Evolutionary conservation across 2,329 filamentous ascomycete species (phyloP).

Genomic region (Fusarium tuaranense): DNA sequence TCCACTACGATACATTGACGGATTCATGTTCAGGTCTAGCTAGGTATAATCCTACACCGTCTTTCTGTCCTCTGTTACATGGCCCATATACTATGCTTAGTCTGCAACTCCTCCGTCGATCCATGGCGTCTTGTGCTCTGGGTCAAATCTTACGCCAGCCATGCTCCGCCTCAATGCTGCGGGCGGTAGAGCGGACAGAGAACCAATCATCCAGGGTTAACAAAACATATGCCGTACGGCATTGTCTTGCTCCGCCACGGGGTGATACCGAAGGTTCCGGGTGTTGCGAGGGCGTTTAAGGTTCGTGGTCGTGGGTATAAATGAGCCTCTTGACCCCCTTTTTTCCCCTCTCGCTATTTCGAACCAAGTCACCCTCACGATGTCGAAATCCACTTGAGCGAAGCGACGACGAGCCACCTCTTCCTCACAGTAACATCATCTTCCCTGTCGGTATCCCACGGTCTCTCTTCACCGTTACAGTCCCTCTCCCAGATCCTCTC

Average conservation of each 20-base stretch:
- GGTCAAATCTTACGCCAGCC: constrained; percentile 9
- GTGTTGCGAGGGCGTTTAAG: neutral
- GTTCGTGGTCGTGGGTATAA: constrained; percentile 18
- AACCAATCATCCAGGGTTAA: constrained; percentile 20
- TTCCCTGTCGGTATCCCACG: constrained; percentile 71
- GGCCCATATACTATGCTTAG: neutral
- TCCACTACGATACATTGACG: neutral
- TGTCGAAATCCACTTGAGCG: constrained; percentile 56
- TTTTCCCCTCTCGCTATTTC: neutral
- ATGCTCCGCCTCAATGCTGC: constrained; percentile 28
- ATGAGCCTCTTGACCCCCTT: neutral
- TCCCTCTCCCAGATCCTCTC: constrained; percentile 78
- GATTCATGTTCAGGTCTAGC: neutral
- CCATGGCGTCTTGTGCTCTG: neutral
- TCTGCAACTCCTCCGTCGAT: neutral
- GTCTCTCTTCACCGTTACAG: constrained; percentile 70
- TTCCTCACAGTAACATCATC: constrained; percentile 74
- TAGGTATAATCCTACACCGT: neutral
- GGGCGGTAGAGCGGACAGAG: constrained; percentile 11
- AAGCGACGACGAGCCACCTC: constrained; percentile 75
- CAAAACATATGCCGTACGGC: neutral
- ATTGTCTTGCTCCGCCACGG: constrained; percentile 27
- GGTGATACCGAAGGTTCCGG: neutral
- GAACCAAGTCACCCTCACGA: constrained; percentile 19
- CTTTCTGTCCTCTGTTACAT: neutral